These are phyloP conservation scores for Areca catechu DNA, from an alignment of 176 grass and related monocot genomes.

Conservation along the genomic window DNA sequence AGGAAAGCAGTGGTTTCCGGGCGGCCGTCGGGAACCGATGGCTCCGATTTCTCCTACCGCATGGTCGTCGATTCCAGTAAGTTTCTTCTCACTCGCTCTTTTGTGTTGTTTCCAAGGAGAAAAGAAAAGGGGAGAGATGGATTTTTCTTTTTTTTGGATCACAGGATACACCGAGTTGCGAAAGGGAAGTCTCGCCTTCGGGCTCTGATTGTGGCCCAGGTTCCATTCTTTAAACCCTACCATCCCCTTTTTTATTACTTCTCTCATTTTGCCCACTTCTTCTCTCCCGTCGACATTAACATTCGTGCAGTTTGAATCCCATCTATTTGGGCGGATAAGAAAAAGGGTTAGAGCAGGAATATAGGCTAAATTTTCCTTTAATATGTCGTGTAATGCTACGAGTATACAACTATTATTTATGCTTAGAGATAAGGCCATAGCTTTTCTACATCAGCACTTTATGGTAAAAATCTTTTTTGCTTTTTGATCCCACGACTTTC, in stretches of 20 bases:
- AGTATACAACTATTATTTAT: too few relatives aligned
- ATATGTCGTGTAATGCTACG: too few relatives aligned
- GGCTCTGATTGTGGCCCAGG: conserved; percentile 58
- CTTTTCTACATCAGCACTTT: too few relatives aligned
- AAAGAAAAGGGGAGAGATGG: too few relatives aligned
- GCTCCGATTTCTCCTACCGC: conserved; percentile 85
- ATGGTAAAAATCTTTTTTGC: too few relatives aligned
- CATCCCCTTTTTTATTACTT: not conserved
- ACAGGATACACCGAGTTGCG: conserved; percentile 81
- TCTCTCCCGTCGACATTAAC: not conserved
- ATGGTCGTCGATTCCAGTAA: conserved; percentile 97
- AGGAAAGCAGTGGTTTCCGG: conserved; percentile 27
- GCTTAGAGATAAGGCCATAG: too few relatives aligned
- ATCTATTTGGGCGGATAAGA: too few relatives aligned
- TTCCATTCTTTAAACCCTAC: conserved; percentile 1
- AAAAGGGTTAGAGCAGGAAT: too few relatives aligned
- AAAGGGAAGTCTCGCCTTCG: conserved; percentile 63
- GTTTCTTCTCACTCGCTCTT: not conserved
- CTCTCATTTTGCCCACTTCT: not conserved
- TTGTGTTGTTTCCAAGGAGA: too few relatives aligned
- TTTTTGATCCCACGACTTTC: too few relatives aligned
- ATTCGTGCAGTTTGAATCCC: too few relatives aligned
- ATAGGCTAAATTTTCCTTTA: too few relatives aligned
- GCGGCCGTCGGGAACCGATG: conserved; percentile 64
- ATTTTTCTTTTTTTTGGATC: not conserved